phyloP scores from a whole-genome alignment of 306 rosid genomes.

The Vigna reflexopilosa region DNA sequence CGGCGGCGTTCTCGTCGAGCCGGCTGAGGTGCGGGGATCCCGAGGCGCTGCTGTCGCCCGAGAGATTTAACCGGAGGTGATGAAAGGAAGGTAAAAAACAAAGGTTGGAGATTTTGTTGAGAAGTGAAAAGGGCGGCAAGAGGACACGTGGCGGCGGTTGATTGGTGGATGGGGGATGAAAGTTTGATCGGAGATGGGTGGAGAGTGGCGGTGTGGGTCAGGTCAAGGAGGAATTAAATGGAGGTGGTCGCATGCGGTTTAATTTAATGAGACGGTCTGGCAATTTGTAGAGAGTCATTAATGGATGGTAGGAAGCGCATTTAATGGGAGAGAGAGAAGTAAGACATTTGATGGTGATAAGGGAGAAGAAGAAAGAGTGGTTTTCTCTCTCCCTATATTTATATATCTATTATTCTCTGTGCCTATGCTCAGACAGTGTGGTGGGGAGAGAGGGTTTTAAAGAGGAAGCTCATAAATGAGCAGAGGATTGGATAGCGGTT shows the following conservation, averaged over 20 bases:
- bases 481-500: background rate
- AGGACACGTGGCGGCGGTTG: constrained; percentile 62
- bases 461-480: constrained; percentile 41
- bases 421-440: constrained; percentile 1
- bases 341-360: background rate
- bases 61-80: constrained; percentile 77
- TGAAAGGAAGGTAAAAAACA: background rate
- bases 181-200: constrained; percentile 53
- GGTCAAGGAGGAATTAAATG: constrained; percentile 50
- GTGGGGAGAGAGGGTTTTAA: constrained; percentile 3
- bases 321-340: constrained; percentile 38
- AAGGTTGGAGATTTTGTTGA: background rate
- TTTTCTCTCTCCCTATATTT: background rate
- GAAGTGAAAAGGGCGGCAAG: background rate
- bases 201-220: constrained; percentile 29
- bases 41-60: constrained; percentile 95
- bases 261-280: constrained; percentile 57
- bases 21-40: constrained; percentile 93
- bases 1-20: constrained; percentile 79
- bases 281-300: constrained; percentile 53
- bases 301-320: constrained; percentile 47
- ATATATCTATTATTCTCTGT: constrained; percentile 11
- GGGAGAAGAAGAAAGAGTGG: background rate
- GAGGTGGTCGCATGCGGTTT: constrained; percentile 52
- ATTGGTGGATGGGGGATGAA: constrained; percentile 29